Evolutionary conservation across 305 asterid species (phyloP), one percentile per base, ranked within the genome.

Genomic region (Fraxinus albicans): DNA sequence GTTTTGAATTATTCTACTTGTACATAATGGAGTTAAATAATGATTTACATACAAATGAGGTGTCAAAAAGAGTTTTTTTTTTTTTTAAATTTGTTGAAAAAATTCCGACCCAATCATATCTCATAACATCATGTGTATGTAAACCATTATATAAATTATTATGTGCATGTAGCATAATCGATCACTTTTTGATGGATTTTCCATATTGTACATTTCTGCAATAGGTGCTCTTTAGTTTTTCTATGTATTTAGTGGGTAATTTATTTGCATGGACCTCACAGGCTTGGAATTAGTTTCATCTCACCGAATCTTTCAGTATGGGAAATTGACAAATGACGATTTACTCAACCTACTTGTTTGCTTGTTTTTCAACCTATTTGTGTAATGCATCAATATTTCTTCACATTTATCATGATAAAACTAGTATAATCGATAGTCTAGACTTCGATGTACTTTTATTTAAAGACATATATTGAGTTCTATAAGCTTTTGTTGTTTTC

Each of bases 281-380:
- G 17, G n/a, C 29, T 25, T 25, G 34, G 34, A 65, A 65, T 55
- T 55, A 25, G 2, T 65, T 25, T 65, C 15, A 65, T 23, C 27
- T 63, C 72, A 23, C 31, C 23, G 12, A 8, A 50, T 53, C 63
- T 53, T 53, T 53, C 2, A 15, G 19, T 15, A 17, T 17, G 63
- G 8, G 63, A 53, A 50, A 50, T 4, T 15, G 63, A 50, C 21
- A 17, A 47, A 13, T 15, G 58, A 47, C 6, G 58, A 47, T 53
- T 50, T 50, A 50, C 23, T 17, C 21, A 96, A 93, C 89, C 98
- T 92, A 44, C 55, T 2, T 12, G 17, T 44, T 25, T 25, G 27
- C 27, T 12, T 12, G 55, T 44, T 44, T 12, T 50, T 50, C 60
- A 4, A 50, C 21, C 19, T 15, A 50, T n/a, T 50, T 1, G 60